phyloP scores from a whole-genome alignment of 371 early-diverging fungal species.

The Massospora cicadina region DNA sequence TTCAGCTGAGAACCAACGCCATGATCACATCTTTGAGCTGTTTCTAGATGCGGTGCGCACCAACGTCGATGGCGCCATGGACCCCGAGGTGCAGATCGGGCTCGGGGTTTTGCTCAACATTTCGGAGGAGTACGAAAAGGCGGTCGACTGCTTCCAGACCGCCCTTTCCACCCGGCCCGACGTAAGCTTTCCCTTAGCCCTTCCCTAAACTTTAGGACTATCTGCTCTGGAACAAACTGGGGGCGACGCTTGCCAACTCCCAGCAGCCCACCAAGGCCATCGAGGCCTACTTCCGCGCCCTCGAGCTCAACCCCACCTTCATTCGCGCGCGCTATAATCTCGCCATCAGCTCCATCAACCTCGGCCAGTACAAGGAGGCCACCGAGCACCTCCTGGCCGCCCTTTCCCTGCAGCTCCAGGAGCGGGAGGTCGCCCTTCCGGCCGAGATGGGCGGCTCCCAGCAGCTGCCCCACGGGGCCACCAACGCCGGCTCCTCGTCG shows the following conservation, averaged over 20 bases:
- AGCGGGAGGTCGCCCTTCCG: slow-evolving; percentile 2
- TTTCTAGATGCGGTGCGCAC: slow-evolving; percentile 64
- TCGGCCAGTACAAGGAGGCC: slow-evolving; percentile 74
- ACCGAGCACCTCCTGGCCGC: slow-evolving; percentile 81
- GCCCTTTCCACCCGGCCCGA: slow-evolving; percentile 71
- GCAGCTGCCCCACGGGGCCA: slow-evolving; percentile 13
- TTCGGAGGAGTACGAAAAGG: slow-evolving; percentile 76
- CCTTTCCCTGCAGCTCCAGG: slow-evolving; percentile 43
- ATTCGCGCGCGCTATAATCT: slow-evolving; percentile 91
- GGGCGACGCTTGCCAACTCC: slow-evolving; percentile 88
- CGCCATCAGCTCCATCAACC: slow-evolving; percentile 78
- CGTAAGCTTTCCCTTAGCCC: slow-evolving; percentile 22
- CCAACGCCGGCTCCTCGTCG: slow-evolving; percentile 13
- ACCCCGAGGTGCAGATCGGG: slow-evolving; percentile 82
- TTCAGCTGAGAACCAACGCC: slow-evolving; percentile 23
- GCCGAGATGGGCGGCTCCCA: slow-evolving; percentile 25
- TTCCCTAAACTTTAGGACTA: slow-evolving; percentile 41
- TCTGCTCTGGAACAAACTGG: slow-evolving; percentile 88
- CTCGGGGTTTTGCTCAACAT: slow-evolving; percentile 87
- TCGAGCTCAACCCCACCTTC: slow-evolving; percentile 83
- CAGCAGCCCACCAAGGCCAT: slow-evolving; percentile 55
- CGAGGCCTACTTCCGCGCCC: slow-evolving; percentile 80
- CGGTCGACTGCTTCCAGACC: slow-evolving; percentile 89
- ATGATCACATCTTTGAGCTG: slow-evolving; percentile 49
- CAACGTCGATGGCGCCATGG: slow-evolving; percentile 49